These are phyloP conservation scores for Mortierella sp. DNA, from an alignment of 371 early-diverging fungal species.

Conservation along the genomic window DNA sequence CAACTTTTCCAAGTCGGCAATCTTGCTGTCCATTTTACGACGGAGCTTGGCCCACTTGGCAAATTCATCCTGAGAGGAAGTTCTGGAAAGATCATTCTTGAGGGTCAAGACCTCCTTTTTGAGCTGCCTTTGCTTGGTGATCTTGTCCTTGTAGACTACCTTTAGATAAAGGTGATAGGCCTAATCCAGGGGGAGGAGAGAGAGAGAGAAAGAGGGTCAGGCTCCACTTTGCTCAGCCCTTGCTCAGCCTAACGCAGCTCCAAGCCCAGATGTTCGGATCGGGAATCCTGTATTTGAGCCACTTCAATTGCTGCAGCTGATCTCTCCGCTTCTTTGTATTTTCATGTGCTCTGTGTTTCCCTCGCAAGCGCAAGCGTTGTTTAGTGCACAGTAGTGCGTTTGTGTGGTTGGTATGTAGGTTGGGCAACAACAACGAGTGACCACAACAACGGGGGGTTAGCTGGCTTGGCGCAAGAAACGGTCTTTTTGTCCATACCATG, in stretches of 20 bases:
- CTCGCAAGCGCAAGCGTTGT: too few relatives aligned
- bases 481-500: conserved; percentile 59
- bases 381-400: too few relatives aligned
- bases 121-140: conserved; percentile 63
- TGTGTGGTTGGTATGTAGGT: too few relatives aligned
- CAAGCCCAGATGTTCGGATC: too few relatives aligned
- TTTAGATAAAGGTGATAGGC: conserved; percentile 62
- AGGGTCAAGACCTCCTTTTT: conserved; percentile 67
- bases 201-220: background rate
- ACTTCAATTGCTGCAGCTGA: too few relatives aligned
- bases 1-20: conserved; percentile 70
- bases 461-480: conserved; percentile 3
- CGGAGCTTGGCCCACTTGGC: conserved; percentile 95
- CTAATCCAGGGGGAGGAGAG: conserved; percentile 37
- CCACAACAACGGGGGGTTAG: background rate
- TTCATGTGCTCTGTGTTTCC: too few relatives aligned
- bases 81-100: conserved; percentile 68
- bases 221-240: too few relatives aligned
- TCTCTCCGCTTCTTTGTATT: too few relatives aligned
- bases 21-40: conserved; percentile 80
- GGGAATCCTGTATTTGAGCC: too few relatives aligned
- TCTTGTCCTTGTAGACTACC: conserved; percentile 56
- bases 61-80: conserved; percentile 91
- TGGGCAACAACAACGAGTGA: background rate
- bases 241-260: too few relatives aligned